Base-by-base conservation (phyloP, 2,329 filamentous ascomycete species). In the Colletotrichum paranaense region DNA sequence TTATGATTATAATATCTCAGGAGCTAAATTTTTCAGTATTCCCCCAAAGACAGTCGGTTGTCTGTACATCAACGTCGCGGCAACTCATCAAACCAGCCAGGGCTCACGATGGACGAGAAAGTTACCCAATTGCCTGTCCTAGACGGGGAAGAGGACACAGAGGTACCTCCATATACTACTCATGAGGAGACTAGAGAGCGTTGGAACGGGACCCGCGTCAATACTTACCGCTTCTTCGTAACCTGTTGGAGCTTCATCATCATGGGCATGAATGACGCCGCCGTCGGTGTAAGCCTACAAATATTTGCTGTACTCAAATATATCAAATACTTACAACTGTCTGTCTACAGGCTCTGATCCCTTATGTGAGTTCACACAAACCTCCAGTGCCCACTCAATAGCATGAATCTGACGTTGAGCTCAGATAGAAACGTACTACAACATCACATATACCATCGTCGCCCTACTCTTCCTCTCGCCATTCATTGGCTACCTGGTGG, bases 241-340 rank as follows among this genome's bases (percentile, higher is more conserved):
- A 88, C 90, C 3, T 90, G 92, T 76, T 90, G 88, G 81, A 87
- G 88, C 5, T 90, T 94, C 75, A 82, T 91, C 24, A 84, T 93
- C 38, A 89, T 93, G 84, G 92, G 92, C 7, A 88, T 92, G 83
- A 93, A 92, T 77, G 92, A 94, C 81, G 92, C 88, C 11, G 89
- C 89, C 28, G 86, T 90, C 57, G 92, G 92, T 55, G 90, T 90
- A 84, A 79, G 86, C 85, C 28, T 26, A 38, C n/a, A 4, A 38
- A 11, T 62, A 11, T 52, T 5, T 30, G 26, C 42, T 8, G n/a
- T 5, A 22, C 19, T 49, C 42, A 49, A 9, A n/a, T n/a, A 8
- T 49, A 9, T 57, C 5, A 22, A 19, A 58, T 16, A 49, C 35
- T 64, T 16, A 24, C 12, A 16, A 46, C 38, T 30, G 19, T 57